Conservation (phyloP, 352 stramenopile genomes). For the Globisporangium irregulare region DNA sequence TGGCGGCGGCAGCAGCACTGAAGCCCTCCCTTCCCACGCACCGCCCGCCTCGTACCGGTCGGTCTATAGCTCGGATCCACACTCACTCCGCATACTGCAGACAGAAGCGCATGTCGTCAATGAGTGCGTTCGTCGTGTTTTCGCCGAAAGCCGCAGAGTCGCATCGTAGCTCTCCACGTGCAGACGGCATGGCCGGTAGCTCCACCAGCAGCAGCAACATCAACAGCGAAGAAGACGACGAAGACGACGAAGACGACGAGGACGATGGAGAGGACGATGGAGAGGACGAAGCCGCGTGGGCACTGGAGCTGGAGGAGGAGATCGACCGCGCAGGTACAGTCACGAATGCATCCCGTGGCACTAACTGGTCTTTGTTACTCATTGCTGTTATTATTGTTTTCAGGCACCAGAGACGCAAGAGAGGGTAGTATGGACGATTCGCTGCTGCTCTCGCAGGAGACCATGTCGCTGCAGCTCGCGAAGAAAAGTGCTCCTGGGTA, state of each 20-base stretch:
- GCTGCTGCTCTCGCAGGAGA: conserved; percentile 17
- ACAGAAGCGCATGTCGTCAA: background rate
- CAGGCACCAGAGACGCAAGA: conserved; percentile 1
- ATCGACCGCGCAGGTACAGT: conserved; percentile 28
- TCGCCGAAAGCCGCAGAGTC: background rate
- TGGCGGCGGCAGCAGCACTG: too few species aligned
- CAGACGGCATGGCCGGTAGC: background rate
- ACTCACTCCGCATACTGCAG: background rate
- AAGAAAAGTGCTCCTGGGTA: conserved; percentile 9
- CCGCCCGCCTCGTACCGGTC: background rate
- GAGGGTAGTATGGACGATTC: conserved; percentile 3
- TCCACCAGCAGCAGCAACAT: conserved; percentile 7
- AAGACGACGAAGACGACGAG: conserved; percentile 8
- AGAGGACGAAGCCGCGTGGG: conserved; percentile 62
- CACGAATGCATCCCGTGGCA: background rate
- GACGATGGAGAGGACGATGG: conserved; percentile 22
- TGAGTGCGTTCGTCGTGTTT: background rate
- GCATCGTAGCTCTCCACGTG: background rate
- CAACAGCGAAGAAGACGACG: conserved; percentile 17
- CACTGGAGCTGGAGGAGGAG: conserved; percentile 68
- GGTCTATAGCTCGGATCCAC: background rate
- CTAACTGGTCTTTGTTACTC: background rate
- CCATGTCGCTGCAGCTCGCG: conserved; percentile 17
- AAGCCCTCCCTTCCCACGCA: background rate
- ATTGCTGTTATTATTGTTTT: background rate